Evolutionary conservation across 1,284 basidiomycete species (phyloP).

Genomic region (Uromyces viciae-fabae): DNA sequence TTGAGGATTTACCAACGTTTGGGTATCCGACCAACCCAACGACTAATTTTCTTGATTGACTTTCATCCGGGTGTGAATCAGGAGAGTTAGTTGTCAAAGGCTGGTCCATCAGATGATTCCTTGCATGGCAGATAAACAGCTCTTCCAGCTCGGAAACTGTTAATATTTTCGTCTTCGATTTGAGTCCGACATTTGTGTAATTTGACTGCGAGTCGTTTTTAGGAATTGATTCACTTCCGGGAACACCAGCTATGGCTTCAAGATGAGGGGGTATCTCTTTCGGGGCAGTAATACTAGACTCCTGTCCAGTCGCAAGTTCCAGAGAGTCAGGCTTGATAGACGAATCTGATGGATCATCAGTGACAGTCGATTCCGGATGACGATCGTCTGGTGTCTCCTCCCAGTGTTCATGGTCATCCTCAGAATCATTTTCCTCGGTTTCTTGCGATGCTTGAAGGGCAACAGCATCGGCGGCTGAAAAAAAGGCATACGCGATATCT

Average conservation of each 20-base stretch:
- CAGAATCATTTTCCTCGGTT: conserved; percentile 58
- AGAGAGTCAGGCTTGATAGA: neutral
- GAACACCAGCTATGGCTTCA: neutral
- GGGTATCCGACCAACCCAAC: conserved; percentile 65
- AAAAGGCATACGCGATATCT: conserved; percentile 83
- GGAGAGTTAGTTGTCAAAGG: neutral
- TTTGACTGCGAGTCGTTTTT: neutral
- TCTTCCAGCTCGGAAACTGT: conserved; percentile 85
- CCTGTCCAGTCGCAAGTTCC: neutral
- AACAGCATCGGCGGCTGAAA: conserved; percentile 85
- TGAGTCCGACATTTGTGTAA: neutral
- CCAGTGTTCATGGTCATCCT: conserved; percentile 52
- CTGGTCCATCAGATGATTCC: conserved; percentile 57
- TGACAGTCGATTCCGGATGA: conserved; percentile 42
- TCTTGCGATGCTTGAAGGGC: conserved; percentile 62
- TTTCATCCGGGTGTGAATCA: conserved; percentile 8
- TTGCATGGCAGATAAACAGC: conserved; percentile 73
- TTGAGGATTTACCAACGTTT: conserved; percentile 64
- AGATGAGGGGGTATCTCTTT: neutral
- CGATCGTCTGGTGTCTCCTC: conserved; percentile 46
- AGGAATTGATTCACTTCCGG: neutral
- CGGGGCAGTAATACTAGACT: conserved; percentile 23
- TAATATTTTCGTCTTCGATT: conserved; percentile 69
- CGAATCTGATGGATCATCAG: neutral
- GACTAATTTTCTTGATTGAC: conserved; percentile 62